These are phyloP conservation scores for Aureobasidium musti DNA, from an alignment of 2,329 filamentous ascomycete species.

Conservation along the genomic window DNA sequence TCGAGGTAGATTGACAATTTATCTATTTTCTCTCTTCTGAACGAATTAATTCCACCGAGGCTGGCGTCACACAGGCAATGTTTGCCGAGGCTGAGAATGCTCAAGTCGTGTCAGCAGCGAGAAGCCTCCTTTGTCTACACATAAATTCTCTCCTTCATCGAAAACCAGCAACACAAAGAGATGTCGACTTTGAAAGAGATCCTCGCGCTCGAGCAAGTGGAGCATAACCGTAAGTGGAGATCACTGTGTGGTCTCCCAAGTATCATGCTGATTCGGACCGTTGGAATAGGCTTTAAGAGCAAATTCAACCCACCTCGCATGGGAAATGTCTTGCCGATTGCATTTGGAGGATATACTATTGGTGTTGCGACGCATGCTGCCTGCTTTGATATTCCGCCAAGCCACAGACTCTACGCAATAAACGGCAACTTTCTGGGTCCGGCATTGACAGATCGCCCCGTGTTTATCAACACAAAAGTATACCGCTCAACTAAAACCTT, in stretches of 20 bases:
- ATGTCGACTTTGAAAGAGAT: slow-evolving; percentile 21
- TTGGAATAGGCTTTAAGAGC: slow-evolving; percentile 1
- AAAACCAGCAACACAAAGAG: neutral
- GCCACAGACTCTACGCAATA: slow-evolving; percentile 51
- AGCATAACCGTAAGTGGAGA: neutral
- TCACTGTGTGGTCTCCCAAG: neutral
- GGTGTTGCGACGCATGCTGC: slow-evolving; percentile 49
- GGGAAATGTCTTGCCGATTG: slow-evolving; percentile 44
- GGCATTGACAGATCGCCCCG: slow-evolving; percentile 45
- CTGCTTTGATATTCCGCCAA: slow-evolving; percentile 42
- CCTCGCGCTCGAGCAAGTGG: slow-evolving; percentile 15
- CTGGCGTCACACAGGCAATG: neutral
- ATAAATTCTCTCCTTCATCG: neutral
- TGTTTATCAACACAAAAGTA: slow-evolving; percentile 44
- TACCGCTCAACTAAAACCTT: slow-evolving; percentile 53
- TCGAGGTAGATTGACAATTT: neutral
- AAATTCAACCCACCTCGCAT: slow-evolving; percentile 42
- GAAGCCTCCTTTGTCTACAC: neutral
- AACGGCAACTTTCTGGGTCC: slow-evolving; percentile 54
- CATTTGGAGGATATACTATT: slow-evolving; percentile 52
- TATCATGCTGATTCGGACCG: neutral
- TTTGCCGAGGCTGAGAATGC: neutral
- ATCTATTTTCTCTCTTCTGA: neutral
- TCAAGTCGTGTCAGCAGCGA: neutral
- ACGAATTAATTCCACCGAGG: slow-evolving; percentile 11